Percentiles rank a stretch among this genome's conserved stretches.
Conservation (phyloP, 2,329 filamentous ascomycete species). For the Aspergillus fischeri region DNA sequence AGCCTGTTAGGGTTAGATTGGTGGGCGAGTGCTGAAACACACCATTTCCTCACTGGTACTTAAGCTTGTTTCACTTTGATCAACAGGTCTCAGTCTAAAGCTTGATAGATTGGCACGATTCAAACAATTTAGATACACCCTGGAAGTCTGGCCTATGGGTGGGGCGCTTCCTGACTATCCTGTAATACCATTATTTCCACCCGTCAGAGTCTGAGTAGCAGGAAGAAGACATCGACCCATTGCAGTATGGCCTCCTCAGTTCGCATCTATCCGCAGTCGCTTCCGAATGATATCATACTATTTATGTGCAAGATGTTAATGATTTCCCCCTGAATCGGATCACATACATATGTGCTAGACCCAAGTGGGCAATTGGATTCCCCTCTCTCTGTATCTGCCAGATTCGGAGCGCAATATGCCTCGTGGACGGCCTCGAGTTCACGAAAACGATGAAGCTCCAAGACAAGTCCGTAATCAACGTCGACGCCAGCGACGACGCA, state of each 20-base stretch:
- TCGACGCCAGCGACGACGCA: too few relatives aligned
- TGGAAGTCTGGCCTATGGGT: background rate
- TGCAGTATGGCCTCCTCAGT: background rate
- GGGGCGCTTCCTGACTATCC: background rate
- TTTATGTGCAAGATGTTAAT: too few relatives aligned
- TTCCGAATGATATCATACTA: too few relatives aligned
- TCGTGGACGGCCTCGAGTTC: too few relatives aligned
- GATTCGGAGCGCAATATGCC: too few relatives aligned
- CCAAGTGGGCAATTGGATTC: too few relatives aligned
- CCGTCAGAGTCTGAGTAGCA: background rate
- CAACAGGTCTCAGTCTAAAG: background rate
- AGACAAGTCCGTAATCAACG: too few relatives aligned
- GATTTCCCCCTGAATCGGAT: too few relatives aligned
- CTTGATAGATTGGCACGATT: background rate
- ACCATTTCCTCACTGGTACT: background rate
- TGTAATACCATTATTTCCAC: background rate
- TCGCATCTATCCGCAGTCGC: too few relatives aligned
- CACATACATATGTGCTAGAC: too few relatives aligned
- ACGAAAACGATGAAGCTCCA: too few relatives aligned
- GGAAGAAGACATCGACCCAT: background rate
- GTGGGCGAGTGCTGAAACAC: constrained; percentile 2
- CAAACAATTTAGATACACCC: background rate
- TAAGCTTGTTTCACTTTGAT: constrained; percentile 3
- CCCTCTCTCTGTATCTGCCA: too few relatives aligned
- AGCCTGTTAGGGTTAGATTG: constrained; percentile 1